These are phyloP conservation scores for Rickenella mellea DNA, from an alignment of 768 basidiomycete species.

Conservation along the genomic window DNA sequence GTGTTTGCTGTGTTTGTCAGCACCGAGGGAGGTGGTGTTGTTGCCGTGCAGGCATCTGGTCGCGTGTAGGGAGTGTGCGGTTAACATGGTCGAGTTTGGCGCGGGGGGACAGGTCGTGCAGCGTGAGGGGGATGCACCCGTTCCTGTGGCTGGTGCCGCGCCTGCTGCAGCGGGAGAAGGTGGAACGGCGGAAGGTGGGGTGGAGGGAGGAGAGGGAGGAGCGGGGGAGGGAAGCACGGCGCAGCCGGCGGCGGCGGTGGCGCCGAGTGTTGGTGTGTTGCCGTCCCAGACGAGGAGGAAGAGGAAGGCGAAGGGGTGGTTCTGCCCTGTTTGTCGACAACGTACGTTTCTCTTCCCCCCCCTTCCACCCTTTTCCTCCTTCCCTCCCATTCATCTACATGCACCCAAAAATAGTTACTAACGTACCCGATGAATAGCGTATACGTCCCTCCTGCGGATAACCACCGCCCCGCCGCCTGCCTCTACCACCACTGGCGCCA, in stretches of 20 bases:
- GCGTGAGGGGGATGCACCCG: slow-evolving; percentile 24
- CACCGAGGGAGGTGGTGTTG: slow-evolving; percentile 84
- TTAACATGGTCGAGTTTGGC: slow-evolving; percentile 97
- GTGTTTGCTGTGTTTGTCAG: slow-evolving; percentile 84
- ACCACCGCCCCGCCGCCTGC: slow-evolving; percentile 50
- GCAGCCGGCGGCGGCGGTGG: slow-evolving; percentile 11
- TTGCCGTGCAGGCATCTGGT: slow-evolving; percentile 91
- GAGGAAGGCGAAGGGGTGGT: slow-evolving; percentile 94
- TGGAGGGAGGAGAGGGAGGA: slow-evolving; percentile 5
- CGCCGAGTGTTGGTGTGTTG: slow-evolving; percentile 17
- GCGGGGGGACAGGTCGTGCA: slow-evolving; percentile 84
- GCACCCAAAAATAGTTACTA: too few species aligned
- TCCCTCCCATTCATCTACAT: neutral
- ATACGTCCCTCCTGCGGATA: slow-evolving; percentile 79
- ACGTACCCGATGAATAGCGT: slow-evolving; percentile 37
- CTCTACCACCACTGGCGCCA: neutral
- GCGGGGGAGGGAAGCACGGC: slow-evolving; percentile 13
- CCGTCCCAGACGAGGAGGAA: slow-evolving; percentile 54
- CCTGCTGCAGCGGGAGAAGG: slow-evolving; percentile 15
- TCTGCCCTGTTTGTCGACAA: slow-evolving; percentile 93
- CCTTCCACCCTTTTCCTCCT: slow-evolving; percentile 1
- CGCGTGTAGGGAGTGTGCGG: slow-evolving; percentile 88
- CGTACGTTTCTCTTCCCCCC: slow-evolving; percentile 41
- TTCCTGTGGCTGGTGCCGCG: slow-evolving; percentile 18
- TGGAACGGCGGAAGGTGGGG: slow-evolving; percentile 6